Evolutionary conservation across 1,284 basidiomycete genomes (phyloP).

Genomic region (Fomes fomentarius): DNA sequence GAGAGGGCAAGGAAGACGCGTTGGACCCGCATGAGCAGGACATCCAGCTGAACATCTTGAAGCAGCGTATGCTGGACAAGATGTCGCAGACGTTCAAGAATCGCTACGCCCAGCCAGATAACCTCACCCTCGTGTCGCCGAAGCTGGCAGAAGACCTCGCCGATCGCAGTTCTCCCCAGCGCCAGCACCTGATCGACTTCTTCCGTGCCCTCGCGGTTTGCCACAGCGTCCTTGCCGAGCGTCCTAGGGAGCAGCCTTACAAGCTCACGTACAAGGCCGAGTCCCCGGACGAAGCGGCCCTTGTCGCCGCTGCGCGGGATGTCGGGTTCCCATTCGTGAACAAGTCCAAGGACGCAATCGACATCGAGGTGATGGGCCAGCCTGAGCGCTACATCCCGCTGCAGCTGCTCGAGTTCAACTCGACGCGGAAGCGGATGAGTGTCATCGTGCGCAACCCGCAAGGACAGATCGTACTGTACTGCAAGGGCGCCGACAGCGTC

Average conservation of each 20-base stretch:
- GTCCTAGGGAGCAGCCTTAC: constrained; percentile 68
- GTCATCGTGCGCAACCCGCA: constrained; percentile 85
- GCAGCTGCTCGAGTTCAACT: constrained; percentile 91
- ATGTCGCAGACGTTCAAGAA: constrained; percentile 88
- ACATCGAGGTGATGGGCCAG: constrained; percentile 93
- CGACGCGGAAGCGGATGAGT: constrained; percentile 93
- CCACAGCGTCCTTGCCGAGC: constrained; percentile 88
- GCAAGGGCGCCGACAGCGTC: constrained; percentile 97
- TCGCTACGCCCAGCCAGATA: constrained; percentile 81
- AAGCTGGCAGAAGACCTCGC: constrained; percentile 79
- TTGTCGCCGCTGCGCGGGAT: constrained; percentile 91
- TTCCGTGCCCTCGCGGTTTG: constrained; percentile 92
- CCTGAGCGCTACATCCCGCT: constrained; percentile 82
- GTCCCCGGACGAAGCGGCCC: constrained; percentile 92
- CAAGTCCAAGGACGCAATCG: constrained; percentile 75
- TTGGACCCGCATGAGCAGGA: constrained; percentile 74
- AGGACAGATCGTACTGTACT: constrained; percentile 83
- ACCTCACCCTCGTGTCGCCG: constrained; percentile 89
- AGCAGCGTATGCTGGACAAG: constrained; percentile 77
- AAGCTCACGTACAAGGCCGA: constrained; percentile 93
- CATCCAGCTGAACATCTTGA: constrained; percentile 65
- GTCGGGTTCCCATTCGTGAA: constrained; percentile 91
- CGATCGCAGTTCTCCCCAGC: constrained; percentile 64
- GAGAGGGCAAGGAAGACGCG: constrained; percentile 71
- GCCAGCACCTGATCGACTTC: constrained; percentile 77